A percentile compares a stretch with the other conserved stretches of the same genome.
These are phyloP conservation scores for Microthlaspi erraticum DNA, from an alignment of 345 rosid species.

Conservation along the genomic window DNA sequence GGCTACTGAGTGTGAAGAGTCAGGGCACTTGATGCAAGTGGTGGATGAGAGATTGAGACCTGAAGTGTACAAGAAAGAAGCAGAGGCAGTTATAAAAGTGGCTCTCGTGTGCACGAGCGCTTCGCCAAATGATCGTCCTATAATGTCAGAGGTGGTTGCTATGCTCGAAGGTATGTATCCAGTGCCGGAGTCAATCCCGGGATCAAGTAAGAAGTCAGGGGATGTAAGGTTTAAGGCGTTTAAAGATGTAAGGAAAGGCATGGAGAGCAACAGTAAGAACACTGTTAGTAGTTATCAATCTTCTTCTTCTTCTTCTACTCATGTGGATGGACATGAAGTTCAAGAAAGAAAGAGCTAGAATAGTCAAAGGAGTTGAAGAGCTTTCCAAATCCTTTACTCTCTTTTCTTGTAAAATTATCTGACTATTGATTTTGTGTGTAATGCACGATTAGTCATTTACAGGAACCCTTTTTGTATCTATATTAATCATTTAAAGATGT, in stretches of 20 bases:
- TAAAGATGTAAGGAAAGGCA: slow-evolving; percentile 49
- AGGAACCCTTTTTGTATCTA: neutral
- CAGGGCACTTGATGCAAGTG: slow-evolving; percentile 49
- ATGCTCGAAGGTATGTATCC: slow-evolving; percentile 55
- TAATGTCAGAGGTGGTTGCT: slow-evolving; percentile 65
- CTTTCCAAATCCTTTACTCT: neutral
- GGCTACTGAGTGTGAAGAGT: slow-evolving; percentile 52
- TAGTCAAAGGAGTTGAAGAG: slow-evolving; percentile 23
- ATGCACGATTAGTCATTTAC: slow-evolving; percentile 2
- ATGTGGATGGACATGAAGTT: slow-evolving; percentile 31
- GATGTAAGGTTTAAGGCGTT: slow-evolving; percentile 56
- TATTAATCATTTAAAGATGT: slow-evolving; percentile 49
- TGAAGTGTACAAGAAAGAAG: slow-evolving; percentile 50
- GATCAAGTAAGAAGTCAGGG: slow-evolving; percentile 40
- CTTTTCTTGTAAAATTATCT: neutral
- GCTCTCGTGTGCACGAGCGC: slow-evolving; percentile 60
- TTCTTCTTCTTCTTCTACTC: slow-evolving; percentile 39
- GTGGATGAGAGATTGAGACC: slow-evolving; percentile 55
- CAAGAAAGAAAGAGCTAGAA: slow-evolving; percentile 25
- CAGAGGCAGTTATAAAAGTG: slow-evolving; percentile 50
- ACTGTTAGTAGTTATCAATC: slow-evolving; percentile 38
- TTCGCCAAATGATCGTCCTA: slow-evolving; percentile 55
- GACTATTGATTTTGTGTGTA: slow-evolving; percentile 10
- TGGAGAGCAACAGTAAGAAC: slow-evolving; percentile 46
- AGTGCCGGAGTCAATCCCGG: slow-evolving; percentile 51